These are phyloP conservation scores for Populus hybrid DNA, from an alignment of 441 rosid species.

Conservation along the genomic window DNA sequence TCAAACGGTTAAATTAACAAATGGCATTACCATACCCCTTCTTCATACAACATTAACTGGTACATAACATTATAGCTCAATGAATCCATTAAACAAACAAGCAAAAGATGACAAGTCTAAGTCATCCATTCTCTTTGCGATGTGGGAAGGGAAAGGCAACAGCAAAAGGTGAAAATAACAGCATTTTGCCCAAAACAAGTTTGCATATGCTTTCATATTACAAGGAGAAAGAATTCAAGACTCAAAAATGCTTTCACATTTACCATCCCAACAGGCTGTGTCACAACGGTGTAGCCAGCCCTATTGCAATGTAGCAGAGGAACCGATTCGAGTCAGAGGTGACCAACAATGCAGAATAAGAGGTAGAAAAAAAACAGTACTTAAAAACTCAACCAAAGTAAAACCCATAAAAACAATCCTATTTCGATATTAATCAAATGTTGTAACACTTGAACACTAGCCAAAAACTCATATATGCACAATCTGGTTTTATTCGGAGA, in stretches of 20 bases:
- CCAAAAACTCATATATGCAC: background rate
- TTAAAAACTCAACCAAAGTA: background rate
- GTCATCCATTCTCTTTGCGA: background rate
- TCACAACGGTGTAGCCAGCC: slow-evolving; percentile 90
- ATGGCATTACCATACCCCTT: background rate
- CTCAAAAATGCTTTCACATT: slow-evolving; percentile 23
- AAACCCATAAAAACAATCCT: background rate
- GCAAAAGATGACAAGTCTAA: background rate
- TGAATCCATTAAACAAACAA: background rate
- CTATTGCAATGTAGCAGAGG: slow-evolving; percentile 50
- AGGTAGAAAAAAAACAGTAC: background rate
- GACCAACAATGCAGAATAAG: slow-evolving; percentile 2
- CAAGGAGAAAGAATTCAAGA: slow-evolving; percentile 1
- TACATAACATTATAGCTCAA: background rate
- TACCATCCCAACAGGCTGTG: slow-evolving; percentile 42
- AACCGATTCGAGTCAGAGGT: slow-evolving; percentile 41
- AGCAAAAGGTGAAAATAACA: background rate
- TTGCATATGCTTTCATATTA: slow-evolving; percentile 14
- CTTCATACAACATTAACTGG: background rate
- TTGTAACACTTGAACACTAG: background rate
- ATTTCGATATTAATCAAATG: background rate
- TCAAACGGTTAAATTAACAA: background rate
- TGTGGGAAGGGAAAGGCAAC: background rate
- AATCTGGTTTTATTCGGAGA: background rate
- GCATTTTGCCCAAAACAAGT: slow-evolving; percentile 13